These are phyloP conservation scores for Iris macrosiphon DNA, from an alignment of 106 monocot genomes.

Conservation along the genomic window DNA sequence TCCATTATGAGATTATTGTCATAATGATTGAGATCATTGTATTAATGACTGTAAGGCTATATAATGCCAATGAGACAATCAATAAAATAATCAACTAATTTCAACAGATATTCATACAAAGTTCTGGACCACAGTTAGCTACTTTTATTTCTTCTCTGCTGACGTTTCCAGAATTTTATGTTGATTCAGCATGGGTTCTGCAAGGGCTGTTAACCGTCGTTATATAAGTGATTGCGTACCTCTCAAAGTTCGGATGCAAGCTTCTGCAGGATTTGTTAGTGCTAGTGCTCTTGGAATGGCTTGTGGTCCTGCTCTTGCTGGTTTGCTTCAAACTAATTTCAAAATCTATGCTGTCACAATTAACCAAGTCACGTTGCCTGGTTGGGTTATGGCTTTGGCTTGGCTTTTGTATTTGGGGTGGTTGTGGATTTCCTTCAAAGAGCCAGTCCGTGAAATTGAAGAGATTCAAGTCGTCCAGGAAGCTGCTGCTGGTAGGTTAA, in stretches of 20 bases:
- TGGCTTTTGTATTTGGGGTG: slow-evolving; percentile 80
- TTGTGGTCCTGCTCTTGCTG: slow-evolving; percentile 97
- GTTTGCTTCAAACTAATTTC: slow-evolving; percentile 83
- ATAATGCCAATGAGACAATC: too few species aligned
- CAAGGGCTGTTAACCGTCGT: slow-evolving; percentile 93
- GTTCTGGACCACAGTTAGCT: not conserved
- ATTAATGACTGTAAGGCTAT: too few species aligned
- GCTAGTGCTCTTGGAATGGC: slow-evolving; percentile 99
- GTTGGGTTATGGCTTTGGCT: slow-evolving; percentile 92
- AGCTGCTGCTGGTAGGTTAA: slow-evolving; percentile 38
- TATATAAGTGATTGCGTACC: slow-evolving; percentile 99
- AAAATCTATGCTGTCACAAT: slow-evolving; percentile 67
- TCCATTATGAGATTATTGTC: too few species aligned
- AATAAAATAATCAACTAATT: too few species aligned
- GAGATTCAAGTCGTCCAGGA: slow-evolving; percentile 21
- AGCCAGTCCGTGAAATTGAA: slow-evolving; percentile 46
- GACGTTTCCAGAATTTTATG: not conserved
- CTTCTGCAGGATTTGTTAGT: slow-evolving; percentile 98
- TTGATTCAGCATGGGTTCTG: slow-evolving; percentile 78
- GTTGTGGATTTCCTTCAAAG: slow-evolving; percentile 77
- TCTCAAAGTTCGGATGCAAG: slow-evolving; percentile 78
- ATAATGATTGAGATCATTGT: too few species aligned
- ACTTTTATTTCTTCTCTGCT: not conserved
- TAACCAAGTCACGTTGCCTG: slow-evolving; percentile 84
- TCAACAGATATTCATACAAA: not conserved